Evolutionary conservation across 2,329 filamentous ascomycete species (phyloP).

Genomic region (Cucurbitaria berberidis): DNA sequence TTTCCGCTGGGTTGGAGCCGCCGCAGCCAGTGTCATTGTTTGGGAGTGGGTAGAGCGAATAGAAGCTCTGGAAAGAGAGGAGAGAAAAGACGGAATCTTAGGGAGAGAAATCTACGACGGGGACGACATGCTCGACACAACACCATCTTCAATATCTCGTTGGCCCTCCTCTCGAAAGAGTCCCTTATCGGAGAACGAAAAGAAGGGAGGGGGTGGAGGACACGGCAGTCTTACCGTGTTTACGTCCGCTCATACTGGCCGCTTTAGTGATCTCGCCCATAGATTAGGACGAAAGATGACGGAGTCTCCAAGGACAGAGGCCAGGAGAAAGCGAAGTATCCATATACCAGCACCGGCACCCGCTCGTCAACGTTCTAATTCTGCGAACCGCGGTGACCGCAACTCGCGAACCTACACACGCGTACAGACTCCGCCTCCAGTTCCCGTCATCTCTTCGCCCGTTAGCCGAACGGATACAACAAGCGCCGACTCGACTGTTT

Average conservation of each 20-base stretch:
- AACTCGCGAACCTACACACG: slow-evolving; percentile 38
- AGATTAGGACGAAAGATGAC: slow-evolving; percentile 36
- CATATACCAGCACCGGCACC: slow-evolving; percentile 43
- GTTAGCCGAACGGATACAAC: slow-evolving; percentile 66
- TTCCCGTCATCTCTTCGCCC: slow-evolving; percentile 58
- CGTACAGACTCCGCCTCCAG: slow-evolving; percentile 48
- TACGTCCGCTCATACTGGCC: slow-evolving; percentile 31
- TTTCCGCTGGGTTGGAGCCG: slow-evolving; percentile 93
- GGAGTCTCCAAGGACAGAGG: slow-evolving; percentile 34
- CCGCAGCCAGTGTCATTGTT: slow-evolving; percentile 92
- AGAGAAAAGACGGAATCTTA: slow-evolving; percentile 91
- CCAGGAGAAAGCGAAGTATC: slow-evolving; percentile 40
- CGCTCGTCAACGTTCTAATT: slow-evolving; percentile 36
- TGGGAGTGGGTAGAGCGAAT: slow-evolving; percentile 99
- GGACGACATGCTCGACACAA: slow-evolving; percentile 84
- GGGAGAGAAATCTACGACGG: slow-evolving; percentile 92
- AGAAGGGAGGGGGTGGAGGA: slow-evolving; percentile 36
- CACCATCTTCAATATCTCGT: slow-evolving; percentile 61
- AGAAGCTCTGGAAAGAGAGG: slow-evolving; percentile 87
- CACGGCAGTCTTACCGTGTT: slow-evolving; percentile 30
- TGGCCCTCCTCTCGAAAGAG: slow-evolving; percentile 54
- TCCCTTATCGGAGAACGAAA: slow-evolving; percentile 38
- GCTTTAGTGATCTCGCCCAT: slow-evolving; percentile 37
- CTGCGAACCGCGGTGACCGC: slow-evolving; percentile 27
- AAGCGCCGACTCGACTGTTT: slow-evolving; percentile 68